A percentile compares a stretch with the other conserved stretches of the same genome.
Conservation (phyloP, 768 basidiomycete genomes). For the Boletales sp. region DNA sequence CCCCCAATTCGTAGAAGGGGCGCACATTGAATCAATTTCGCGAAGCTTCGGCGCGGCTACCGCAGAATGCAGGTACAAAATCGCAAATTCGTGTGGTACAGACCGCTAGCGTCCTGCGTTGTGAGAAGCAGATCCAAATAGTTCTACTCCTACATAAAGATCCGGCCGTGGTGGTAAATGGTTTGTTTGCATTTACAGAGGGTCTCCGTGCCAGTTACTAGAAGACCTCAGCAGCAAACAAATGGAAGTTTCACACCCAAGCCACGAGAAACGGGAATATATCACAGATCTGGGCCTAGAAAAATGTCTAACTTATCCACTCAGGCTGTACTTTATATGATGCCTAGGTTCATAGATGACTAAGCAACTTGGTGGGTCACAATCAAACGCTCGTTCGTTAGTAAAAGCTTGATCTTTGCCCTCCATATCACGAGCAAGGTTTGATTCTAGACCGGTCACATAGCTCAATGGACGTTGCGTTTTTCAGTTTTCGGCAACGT, state of each 20-base stretch:
- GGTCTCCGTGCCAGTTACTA: conserved; percentile 1
- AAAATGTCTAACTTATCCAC: too few species aligned
- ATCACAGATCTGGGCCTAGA: too few species aligned
- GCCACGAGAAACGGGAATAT: too few species aligned
- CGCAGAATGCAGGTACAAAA: conserved; percentile 12
- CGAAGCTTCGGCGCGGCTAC: background rate
- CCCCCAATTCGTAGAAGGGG: too few species aligned
- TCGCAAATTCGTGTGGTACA: background rate
- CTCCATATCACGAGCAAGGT: conserved; percentile 1
- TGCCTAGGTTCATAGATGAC: conserved; percentile 8
- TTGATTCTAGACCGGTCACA: background rate
- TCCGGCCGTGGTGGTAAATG: conserved; percentile 18
- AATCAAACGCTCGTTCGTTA: too few species aligned
- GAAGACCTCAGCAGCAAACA: background rate
- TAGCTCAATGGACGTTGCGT: background rate
- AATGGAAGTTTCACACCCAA: background rate
- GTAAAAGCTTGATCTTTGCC: too few species aligned
- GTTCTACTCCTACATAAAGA: conserved; percentile 5
- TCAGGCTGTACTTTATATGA: too few species aligned
- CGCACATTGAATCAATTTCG: background rate
- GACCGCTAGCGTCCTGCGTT: background rate
- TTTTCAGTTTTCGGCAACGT: background rate
- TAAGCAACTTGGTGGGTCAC: conserved; percentile 9
- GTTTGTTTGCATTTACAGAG: conserved; percentile 8
- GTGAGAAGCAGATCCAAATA: conserved; percentile 3